Conservation (phyloP, 345 rosid genomes). For the Angophora floribunda region DNA sequence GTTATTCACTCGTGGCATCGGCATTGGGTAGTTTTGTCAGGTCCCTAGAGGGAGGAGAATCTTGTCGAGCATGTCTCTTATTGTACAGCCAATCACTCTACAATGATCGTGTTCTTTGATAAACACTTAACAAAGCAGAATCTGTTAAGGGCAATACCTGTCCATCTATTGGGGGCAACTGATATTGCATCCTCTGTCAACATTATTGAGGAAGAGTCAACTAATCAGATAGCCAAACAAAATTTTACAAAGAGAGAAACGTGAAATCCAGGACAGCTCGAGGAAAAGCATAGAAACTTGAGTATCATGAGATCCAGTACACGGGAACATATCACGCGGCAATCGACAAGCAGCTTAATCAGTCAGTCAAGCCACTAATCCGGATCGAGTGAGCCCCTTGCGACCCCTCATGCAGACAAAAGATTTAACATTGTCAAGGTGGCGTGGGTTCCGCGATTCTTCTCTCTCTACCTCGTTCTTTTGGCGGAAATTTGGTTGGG, state of each 20-base stretch:
- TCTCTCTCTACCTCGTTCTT: neutral
- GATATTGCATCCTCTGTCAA: slow-evolving; percentile 58
- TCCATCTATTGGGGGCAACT: slow-evolving; percentile 92
- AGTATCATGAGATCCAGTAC: neutral
- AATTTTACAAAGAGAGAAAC: neutral
- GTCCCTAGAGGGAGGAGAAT: neutral
- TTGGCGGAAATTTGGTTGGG: neutral
- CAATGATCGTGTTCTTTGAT: too few species aligned
- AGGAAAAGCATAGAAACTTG: neutral
- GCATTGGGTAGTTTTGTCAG: neutral
- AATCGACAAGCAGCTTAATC: neutral
- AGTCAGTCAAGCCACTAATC: neutral
- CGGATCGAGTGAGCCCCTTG: neutral
- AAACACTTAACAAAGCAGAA: neutral
- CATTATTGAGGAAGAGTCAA: neutral
- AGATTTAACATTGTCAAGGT: too few species aligned
- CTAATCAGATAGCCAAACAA: neutral
- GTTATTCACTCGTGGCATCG: neutral
- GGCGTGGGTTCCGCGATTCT: neutral
- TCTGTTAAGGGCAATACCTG: slow-evolving; percentile 34
- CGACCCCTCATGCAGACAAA: neutral
- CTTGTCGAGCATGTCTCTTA: neutral
- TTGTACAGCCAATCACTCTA: neutral
- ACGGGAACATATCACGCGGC: neutral
- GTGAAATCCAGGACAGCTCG: neutral